Percentiles rank a stretch among this genome's conserved stretches.
These are phyloP conservation scores for Dichotomocladium elegans DNA, from an alignment of 371 early-diverging fungal genomes.

Conservation along the genomic window DNA sequence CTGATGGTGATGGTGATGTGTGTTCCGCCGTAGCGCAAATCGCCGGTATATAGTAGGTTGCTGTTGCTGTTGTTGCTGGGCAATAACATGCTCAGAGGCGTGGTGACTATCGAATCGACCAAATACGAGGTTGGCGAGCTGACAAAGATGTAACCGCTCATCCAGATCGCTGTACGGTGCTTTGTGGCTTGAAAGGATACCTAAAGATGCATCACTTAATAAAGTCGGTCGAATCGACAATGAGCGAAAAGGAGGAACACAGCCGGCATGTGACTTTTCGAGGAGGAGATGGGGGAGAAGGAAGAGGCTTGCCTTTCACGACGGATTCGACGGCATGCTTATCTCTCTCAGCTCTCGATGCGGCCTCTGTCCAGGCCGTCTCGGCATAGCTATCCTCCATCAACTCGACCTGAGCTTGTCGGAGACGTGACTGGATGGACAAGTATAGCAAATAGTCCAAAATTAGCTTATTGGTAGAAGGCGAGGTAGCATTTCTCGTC, in stretches of 20 bases:
- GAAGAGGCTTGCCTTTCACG: conserved; percentile 37
- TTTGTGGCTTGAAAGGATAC: conserved; percentile 47
- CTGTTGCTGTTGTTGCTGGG: conserved; percentile 17
- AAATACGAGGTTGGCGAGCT: conserved; percentile 57
- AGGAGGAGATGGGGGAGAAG: not conserved
- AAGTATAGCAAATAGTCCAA: conserved; percentile 58
- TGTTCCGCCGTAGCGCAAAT: conserved; percentile 16
- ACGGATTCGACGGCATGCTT: conserved; percentile 51
- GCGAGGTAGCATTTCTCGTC: conserved; percentile 18
- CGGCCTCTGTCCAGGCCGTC: conserved; percentile 39
- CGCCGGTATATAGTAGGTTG: conserved; percentile 1
- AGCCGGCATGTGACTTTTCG: not conserved
- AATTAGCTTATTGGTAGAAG: conserved; percentile 59
- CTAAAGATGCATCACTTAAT: too few species aligned
- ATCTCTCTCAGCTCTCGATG: conserved; percentile 44
- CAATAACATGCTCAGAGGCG: conserved; percentile 37
- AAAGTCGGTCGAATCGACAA: too few species aligned
- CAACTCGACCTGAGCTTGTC: conserved; percentile 48
- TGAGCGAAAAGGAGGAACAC: not conserved
- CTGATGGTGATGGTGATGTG: not conserved
- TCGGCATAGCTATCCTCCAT: conserved; percentile 26
- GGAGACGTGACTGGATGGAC: conserved; percentile 57
- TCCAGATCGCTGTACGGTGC: conserved; percentile 47
- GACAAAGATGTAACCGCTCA: conserved; percentile 58
- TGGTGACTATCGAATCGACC: conserved; percentile 51